Evolutionary conservation across 371 early-diverging fungal species (phyloP).

Genomic region (Entomophthora muscae): DNA sequence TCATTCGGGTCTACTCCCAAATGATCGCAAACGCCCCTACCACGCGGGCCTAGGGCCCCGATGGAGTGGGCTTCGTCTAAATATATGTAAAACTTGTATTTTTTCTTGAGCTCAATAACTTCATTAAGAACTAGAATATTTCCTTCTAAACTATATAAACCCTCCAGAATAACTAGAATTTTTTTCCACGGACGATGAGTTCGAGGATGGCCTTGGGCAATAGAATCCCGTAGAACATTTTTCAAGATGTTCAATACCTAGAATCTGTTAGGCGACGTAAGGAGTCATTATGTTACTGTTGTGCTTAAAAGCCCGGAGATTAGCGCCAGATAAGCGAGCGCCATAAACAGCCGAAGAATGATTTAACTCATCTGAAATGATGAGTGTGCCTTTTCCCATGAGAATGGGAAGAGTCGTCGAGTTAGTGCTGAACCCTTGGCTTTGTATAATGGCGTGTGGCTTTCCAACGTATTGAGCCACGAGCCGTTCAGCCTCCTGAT

Average conservation of each 20-base stretch:
- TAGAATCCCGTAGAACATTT: conserved; percentile 70
- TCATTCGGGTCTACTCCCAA: conserved; percentile 74
- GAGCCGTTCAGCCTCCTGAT: conserved; percentile 68
- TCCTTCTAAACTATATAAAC: conserved; percentile 99
- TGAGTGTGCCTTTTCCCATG: conserved; percentile 77
- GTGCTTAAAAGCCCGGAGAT: conserved; percentile 93
- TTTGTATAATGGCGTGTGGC: conserved; percentile 85
- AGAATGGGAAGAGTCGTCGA: conserved; percentile 92
- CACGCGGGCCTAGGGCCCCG: conserved; percentile 87
- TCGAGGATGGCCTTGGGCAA: conserved; percentile 97
- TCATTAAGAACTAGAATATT: conserved; percentile 79
- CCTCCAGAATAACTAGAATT: conserved; percentile 96
- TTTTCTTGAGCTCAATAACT: conserved; percentile 79
- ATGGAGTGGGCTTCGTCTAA: conserved; percentile 99
- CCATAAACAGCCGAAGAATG: conserved; percentile 96
- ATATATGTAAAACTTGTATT: conserved; percentile 96
- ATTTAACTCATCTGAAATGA: conserved; percentile 96
- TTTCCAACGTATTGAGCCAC: conserved; percentile 93
- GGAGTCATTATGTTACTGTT: conserved; percentile 44
- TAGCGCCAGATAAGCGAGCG: conserved; percentile 85
- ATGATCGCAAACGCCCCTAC: conserved; percentile 97
- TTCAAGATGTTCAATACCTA: conserved; percentile 60
- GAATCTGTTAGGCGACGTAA: too few relatives aligned
- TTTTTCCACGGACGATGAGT: conserved; percentile 99
- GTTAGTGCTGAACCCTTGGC: conserved; percentile 99